A percentile compares a stretch with the other conserved stretches of the same genome.
These are phyloP conservation scores for Toxicodendron radicans DNA, from an alignment of 345 rosid species.

Conservation along the genomic window DNA sequence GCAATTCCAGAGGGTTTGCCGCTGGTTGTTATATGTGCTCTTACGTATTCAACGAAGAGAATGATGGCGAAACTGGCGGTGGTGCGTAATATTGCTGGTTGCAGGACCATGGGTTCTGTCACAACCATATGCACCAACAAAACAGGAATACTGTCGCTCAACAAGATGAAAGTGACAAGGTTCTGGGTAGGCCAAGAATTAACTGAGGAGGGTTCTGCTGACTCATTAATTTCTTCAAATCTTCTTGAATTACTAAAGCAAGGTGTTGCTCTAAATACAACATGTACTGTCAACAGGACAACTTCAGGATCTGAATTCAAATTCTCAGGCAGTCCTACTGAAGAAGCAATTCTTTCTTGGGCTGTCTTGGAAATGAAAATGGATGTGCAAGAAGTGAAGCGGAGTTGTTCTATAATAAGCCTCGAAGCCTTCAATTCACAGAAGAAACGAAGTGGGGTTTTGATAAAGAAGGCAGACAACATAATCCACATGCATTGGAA, in stretches of 20 bases:
- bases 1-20: constrained; percentile 52
- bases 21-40: constrained; percentile 39
- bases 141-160: constrained; percentile 49
- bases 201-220: not conserved
- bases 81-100: constrained; percentile 43
- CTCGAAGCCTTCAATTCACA: constrained; percentile 67
- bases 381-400: constrained; percentile 11
- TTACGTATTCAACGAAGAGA: constrained; percentile 43
- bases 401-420: too few species aligned
- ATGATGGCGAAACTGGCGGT: constrained; percentile 46
- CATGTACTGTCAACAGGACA: constrained; percentile 24
- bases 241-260: constrained; percentile 32
- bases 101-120: constrained; percentile 51
- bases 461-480: constrained; percentile 37
- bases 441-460: constrained; percentile 67
- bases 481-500: constrained; percentile 64
- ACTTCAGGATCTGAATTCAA: constrained; percentile 18
- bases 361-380: constrained; percentile 24
- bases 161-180: constrained; percentile 36
- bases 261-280: constrained; percentile 42
- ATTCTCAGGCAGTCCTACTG: constrained; percentile 43
- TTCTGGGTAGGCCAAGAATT: constrained; percentile 36
- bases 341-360: constrained; percentile 50
- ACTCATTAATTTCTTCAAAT: constrained; percentile 9
- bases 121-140: constrained; percentile 45